Base-by-base conservation (phyloP, 2,329 filamentous ascomycete species). In the Leptosphaerulina australis region DNA sequence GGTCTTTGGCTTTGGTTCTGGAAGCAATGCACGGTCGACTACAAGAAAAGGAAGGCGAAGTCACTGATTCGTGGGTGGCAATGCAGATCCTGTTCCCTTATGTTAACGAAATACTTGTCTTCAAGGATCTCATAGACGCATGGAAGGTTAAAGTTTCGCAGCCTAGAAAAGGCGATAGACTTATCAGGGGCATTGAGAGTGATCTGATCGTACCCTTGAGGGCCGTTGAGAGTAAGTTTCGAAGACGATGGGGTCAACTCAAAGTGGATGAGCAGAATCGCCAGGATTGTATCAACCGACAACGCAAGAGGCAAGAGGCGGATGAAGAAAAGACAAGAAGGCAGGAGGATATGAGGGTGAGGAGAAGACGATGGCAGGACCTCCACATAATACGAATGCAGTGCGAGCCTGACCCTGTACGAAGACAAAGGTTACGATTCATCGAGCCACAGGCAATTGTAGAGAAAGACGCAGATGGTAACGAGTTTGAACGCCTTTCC, bases 401-500 rank as follows among this genome's bases (percentile, higher is more conserved):
- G 11, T 66, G 55, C 20, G 69, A 72, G 41, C 57, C 61, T 2
- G 58, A 66, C 28, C 20, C 36, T 5, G 8, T 10, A 28, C 48
- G 56, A 11, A 52, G 56, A n/a, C 36, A 30, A 10, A 39, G 36
- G 18, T 38, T 66, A 4, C 34, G 44, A 5, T 58, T 61, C 6
- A 38, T 46, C 4, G 54, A 52, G 7, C 39, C 59, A n/a, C 47
- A 57, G 3, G 52, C 62, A 15, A 1, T 52, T 3, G 60, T 58
- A 3, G 69, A 73, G 14, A 50, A 58, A 18, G 76, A 78, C 38
- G 67, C 71, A 0, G 73, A 77, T 43, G 77, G 76, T 5, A 22
- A 65, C 0, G 44, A 44, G 0, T 76, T 78, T 38, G 69, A 74
- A 39, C 73, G 76, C 4, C 33, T 74, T 1, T 56, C 70, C 1